A percentile compares a stretch with the other conserved stretches of the same genome.
Evolutionary conservation across 1,284 basidiomycete species (phyloP).

Genomic region (Apiotrichum mycotoxinovorans): DNA sequence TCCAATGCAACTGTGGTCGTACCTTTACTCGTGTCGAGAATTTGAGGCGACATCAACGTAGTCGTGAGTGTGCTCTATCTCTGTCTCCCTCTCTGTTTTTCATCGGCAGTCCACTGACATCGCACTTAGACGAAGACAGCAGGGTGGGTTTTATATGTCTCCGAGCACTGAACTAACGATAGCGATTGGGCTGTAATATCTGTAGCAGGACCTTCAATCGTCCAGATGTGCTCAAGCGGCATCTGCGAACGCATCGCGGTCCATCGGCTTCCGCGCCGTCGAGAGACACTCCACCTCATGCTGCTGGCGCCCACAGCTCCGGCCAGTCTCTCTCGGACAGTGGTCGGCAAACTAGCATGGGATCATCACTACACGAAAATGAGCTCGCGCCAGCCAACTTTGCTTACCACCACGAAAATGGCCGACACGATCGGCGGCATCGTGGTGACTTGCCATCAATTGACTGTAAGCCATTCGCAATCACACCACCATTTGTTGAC

Average conservation of each 20-base stretch:
- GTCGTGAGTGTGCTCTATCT: background rate
- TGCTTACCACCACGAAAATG: background rate
- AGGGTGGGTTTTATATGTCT: background rate
- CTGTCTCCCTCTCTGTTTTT: background rate
- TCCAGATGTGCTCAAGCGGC: conserved; percentile 7
- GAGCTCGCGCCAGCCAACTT: background rate
- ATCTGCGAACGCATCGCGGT: conserved; percentile 3
- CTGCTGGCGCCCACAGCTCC: background rate
- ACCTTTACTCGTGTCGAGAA: conserved; percentile 9
- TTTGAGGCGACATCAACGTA: conserved; percentile 6
- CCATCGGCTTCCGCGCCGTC: background rate
- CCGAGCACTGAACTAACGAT: background rate
- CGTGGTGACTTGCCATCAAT: conserved; percentile 2
- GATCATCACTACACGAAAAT: background rate
- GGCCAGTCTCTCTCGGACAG: background rate
- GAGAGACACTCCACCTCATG: background rate
- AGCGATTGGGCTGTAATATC: conserved; percentile 4
- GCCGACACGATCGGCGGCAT: background rate
- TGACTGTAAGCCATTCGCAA: background rate
- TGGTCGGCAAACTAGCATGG: background rate
- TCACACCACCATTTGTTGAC: background rate
- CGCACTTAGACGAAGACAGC: conserved; percentile 5
- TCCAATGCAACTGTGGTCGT: conserved; percentile 7
- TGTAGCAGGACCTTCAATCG: conserved; percentile 6
- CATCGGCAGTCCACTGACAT: background rate